Conservation (phyloP, 345 rosid species). For the Litchi chinensis region DNA sequence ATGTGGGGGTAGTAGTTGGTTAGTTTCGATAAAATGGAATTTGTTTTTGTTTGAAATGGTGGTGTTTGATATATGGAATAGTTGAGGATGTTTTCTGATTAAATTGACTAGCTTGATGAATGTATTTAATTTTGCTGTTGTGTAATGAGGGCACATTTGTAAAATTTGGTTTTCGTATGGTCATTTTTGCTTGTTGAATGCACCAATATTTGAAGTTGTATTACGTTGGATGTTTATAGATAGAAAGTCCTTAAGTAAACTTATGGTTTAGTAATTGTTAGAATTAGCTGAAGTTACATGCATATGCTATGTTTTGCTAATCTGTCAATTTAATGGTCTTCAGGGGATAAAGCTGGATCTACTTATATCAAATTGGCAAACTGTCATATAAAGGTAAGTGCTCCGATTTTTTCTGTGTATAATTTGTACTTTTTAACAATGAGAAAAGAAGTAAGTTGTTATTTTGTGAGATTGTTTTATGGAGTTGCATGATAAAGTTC, state of each 20-base stretch:
- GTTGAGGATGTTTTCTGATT: not conserved
- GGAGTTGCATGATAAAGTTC: constrained; percentile 8
- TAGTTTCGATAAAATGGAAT: not conserved
- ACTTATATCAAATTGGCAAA: constrained; percentile 69
- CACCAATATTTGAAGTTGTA: not conserved
- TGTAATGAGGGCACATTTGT: not conserved
- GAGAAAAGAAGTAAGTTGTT: not conserved
- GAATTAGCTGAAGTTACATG: not conserved
- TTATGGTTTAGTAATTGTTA: not conserved
- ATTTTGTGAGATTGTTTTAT: not conserved
- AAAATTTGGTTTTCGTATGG: not conserved
- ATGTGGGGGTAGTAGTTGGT: not conserved
- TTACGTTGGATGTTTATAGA: not conserved
- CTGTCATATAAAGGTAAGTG: constrained; percentile 68
- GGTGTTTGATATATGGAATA: not conserved
- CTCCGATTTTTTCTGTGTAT: constrained; percentile 3
- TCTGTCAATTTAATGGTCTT: constrained; percentile 22
- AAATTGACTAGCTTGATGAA: not conserved
- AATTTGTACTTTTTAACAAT: not conserved
- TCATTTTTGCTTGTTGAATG: not conserved
- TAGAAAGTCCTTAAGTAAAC: not conserved
- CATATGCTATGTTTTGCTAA: not conserved
- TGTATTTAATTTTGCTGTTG: not conserved
- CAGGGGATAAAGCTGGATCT: constrained; percentile 88
- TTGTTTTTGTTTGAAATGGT: not conserved